phyloP scores from a whole-genome alignment of 306 rosid genomes.

The Neltuma alba region DNA sequence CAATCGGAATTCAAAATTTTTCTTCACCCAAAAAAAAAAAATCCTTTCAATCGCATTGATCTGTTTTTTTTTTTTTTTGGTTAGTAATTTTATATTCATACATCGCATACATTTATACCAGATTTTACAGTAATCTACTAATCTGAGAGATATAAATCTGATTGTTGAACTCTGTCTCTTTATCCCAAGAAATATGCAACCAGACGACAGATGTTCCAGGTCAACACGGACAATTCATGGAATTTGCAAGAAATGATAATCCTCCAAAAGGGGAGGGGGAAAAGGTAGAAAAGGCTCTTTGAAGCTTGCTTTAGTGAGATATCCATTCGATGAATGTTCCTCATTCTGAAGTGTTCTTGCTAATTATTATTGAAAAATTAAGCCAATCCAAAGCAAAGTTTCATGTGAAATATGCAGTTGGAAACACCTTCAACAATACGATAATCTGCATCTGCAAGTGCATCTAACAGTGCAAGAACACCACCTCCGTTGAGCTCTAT shows the following conservation, averaged over 20 bases:
- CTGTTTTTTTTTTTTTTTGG: not conserved
- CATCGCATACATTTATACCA: not conserved
- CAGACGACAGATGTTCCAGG: not conserved
- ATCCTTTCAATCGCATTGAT: not conserved
- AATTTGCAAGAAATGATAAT: not conserved
- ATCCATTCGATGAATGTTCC: not conserved
- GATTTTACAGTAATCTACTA: not conserved
- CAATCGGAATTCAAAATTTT: not conserved
- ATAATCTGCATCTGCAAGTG: no score
- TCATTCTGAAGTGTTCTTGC: not conserved
- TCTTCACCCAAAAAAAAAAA: not conserved
- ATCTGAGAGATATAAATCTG: not conserved
- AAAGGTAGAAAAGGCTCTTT: not conserved
- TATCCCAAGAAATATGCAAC: not conserved
- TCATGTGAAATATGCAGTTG: no score
- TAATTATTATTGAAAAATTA: no score
- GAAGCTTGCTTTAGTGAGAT: not conserved
- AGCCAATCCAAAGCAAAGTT: no score
- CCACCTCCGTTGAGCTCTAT: not conserved
- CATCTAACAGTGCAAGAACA: not conserved
- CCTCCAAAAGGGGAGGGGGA: not conserved
- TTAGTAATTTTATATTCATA: not conserved
- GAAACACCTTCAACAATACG: no score
- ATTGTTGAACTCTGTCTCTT: not conserved
- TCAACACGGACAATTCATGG: not conserved